Base-by-base conservation (phyloP, 768 basidiomycete species). In the Lactarius hengduanensis region DNA sequence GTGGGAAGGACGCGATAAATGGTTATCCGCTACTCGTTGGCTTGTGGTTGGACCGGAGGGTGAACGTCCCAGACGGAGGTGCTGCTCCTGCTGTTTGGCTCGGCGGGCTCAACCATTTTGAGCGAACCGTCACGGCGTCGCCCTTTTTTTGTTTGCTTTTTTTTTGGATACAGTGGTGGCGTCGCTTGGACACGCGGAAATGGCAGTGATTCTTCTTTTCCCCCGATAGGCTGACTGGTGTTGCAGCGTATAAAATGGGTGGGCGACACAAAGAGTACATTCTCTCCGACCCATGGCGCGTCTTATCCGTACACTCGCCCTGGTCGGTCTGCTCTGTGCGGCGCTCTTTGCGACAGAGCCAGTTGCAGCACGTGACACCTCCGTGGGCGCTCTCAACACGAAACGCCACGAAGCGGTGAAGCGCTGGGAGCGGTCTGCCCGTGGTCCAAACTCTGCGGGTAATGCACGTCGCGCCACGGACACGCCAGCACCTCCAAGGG, bases 401-500 rank as follows among this genome's bases (percentile, higher is more conserved):
- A 71, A 64, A 41, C 70, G 68, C 15, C 36, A 20, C 3, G 64
- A 59, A 10, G 68, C 70, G 0, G 50, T 38, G 18, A 30, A 66
- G 11, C 64, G 65, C 43, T 61, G 55, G 59, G 59, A 62, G 43
- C 26, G 40, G 3, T 54, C 69, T 15, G 36, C 47, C 22, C 72
- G 67, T 36, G 53, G 53, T 13, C 22, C 9, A 30, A 34, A 32
- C 3, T 10, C 11, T 16, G 47, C 13, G 10, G 11, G 28, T 18
- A 57, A 56, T 13, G 26, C 32, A 18, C 61, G 36, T 32, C 62
- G 63, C 34, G 57, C 47, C 15, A 26, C 15, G 3, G 54, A 45
- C 22, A 70, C 64, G 20, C 50, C 69, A 18, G 30, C 65, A 26
- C 57, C 65, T 18, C 20, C 62, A 1, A 61, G 70, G 0, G 77